These are phyloP conservation scores for Quercus rubra DNA, from an alignment of 306 rosid species.

Conservation along the genomic window DNA sequence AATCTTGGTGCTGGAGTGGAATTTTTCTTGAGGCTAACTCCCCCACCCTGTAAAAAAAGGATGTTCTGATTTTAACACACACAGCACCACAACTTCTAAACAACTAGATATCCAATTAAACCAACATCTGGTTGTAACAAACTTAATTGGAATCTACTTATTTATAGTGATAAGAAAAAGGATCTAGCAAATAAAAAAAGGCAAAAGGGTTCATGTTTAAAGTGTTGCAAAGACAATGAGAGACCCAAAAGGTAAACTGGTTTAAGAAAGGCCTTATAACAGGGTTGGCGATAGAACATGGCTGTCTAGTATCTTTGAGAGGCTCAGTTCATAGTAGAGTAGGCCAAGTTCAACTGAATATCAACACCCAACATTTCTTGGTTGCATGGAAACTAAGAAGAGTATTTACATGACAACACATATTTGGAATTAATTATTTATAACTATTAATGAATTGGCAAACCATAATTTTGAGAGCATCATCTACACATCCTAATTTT, in stretches of 20 bases:
- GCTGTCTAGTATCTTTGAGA: background rate
- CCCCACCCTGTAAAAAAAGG: slow-evolving; percentile 69
- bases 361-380: background rate
- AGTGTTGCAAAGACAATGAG: too few species aligned
- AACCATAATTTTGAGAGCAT: background rate
- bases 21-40: slow-evolving; percentile 52
- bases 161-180: too few species aligned
- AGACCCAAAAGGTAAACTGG: too few species aligned
- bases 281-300: background rate
- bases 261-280: background rate
- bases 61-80: background rate
- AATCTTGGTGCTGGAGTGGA: slow-evolving; percentile 75
- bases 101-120: background rate
- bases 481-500: background rate
- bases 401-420: background rate
- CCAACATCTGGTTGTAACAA: background rate
- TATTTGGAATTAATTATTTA: background rate
- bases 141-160: too few species aligned
- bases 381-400: background rate
- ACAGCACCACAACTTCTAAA: background rate
- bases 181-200: too few species aligned
- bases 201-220: too few species aligned
- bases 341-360: too few species aligned
- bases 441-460: background rate
- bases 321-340: too few species aligned